Evolutionary conservation across 371 early-diverging fungal species (phyloP), one percentile per base, ranked within the genome.

Genomic region (Dichotomocladium elegans): DNA sequence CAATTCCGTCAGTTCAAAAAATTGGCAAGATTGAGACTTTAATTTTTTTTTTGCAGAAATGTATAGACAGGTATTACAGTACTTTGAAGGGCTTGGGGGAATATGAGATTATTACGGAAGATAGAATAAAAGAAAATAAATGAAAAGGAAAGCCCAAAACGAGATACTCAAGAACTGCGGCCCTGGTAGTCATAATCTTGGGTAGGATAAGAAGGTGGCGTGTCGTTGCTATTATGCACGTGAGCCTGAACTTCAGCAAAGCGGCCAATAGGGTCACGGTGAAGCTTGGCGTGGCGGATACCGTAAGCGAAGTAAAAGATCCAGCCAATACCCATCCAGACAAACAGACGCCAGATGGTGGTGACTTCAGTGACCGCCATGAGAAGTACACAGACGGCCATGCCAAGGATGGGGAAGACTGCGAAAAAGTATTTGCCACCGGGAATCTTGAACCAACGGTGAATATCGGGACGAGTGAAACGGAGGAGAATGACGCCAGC

Each of bases 381-480:
- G 11, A 89, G 64, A 21, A 72, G 72, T 22, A 90, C 53, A 7
- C 80, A 81, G 25, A 81, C 69, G 33, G 61, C 47, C 40, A 86
- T 84, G n/a, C 88, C 87, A 3, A 82, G 54, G 3, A 82, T 42
- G 1, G 91, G 89, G 29, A 90, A 71, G 11, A 87, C 19, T 7
- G 65, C 44, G 14, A 64, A 72, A 4, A 66, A 14, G 47, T 60
- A 78, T 70, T 47, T 77, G 60, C 28, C 91, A 43, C 88, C 87
- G 0, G 93, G 93, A 29, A 92, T 88, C 21, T 63, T 68, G 76
- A 94, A 95, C 8, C 80, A 76, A 12, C 94, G 80, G 17, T 77
- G 80, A 2, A 80, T 74, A 19, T 91, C 80, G 7, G 92, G 89
- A 17, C 86, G 77, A 21, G 80, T 86, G 49, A 76, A 78, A 6